Evolutionary conservation across 1,284 basidiomycete genomes (phyloP).

Genomic region (Cystobasidiaceae sp.): DNA sequence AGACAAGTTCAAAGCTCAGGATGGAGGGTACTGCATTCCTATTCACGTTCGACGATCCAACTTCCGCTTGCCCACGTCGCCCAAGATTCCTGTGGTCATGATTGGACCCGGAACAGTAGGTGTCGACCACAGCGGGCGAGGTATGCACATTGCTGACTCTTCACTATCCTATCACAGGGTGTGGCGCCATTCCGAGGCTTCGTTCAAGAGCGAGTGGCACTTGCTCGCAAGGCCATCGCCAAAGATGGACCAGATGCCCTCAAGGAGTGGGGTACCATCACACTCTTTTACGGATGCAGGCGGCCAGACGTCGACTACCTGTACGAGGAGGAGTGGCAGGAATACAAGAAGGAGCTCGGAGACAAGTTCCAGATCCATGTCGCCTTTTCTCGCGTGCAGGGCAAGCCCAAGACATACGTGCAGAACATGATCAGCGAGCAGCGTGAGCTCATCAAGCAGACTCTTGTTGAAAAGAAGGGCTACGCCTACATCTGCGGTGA

Average conservation of each 20-base stretch:
- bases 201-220: conserved; percentile 91
- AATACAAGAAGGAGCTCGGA: conserved; percentile 76
- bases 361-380: conserved; percentile 84
- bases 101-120: conserved; percentile 97
- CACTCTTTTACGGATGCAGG: conserved; percentile 93
- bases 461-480: conserved; percentile 86
- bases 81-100: conserved; percentile 98
- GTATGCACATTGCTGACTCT: conserved; percentile 16
- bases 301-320: conserved; percentile 81
- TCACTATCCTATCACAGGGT: conserved; percentile 62
- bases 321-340: conserved; percentile 91
- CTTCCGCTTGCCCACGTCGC: conserved; percentile 92
- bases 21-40: conserved; percentile 54
- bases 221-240: conserved; percentile 85
- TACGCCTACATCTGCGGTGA: conserved; percentile 88
- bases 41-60: conserved; percentile 93
- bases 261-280: conserved; percentile 81
- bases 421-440: conserved; percentile 92
- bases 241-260: conserved; percentile 89
- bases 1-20: conserved; percentile 67
- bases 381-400: conserved; percentile 78
- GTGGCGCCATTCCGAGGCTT: conserved; percentile 98
- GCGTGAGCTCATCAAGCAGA: conserved; percentile 71
- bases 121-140: not conserved
- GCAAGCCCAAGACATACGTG: conserved; percentile 82